Conservation (phyloP, 1,139 yeast species). For the Nematodospora anomalae region DNA sequence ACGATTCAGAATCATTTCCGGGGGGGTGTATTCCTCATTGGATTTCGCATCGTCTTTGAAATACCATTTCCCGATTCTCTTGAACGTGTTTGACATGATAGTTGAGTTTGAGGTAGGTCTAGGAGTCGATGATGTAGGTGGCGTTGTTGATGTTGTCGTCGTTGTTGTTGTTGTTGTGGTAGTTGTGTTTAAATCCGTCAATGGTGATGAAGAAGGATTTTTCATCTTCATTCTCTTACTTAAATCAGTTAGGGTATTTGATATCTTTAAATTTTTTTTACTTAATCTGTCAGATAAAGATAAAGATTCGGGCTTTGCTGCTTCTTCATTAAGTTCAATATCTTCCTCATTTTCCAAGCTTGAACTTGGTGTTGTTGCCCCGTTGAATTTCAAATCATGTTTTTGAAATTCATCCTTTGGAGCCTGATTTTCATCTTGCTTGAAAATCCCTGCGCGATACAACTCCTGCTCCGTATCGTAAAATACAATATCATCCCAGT, state of each 20-base stretch:
- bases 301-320: too few species aligned
- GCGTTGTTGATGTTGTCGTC: constrained; percentile 1
- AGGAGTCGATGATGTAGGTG: not conserved
- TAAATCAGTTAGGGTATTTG: constrained; percentile 34
- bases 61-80: constrained; percentile 72
- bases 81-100: constrained; percentile 39
- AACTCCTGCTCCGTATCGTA: constrained; percentile 63
- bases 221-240: constrained; percentile 35
- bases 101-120: constrained; percentile 8
- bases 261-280: constrained; percentile 12
- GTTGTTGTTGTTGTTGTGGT: constrained; percentile 3
- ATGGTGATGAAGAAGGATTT: constrained; percentile 20
- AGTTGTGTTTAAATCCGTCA: constrained; percentile 2
- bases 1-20: constrained; percentile 66
- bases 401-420: too few species aligned
- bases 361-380: too few species aligned
- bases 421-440: constrained; percentile 20
- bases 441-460: constrained; percentile 95
- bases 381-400: not conserved
- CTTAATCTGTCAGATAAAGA: too few species aligned
- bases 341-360: constrained; percentile 4
- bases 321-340: not conserved
- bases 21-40: constrained; percentile 31
- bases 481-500: constrained; percentile 83
- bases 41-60: constrained; percentile 38